Percentiles rank a stretch among this genome's conserved stretches.
Evolutionary conservation across 2,329 filamentous ascomycete species (phyloP).

Genomic region (Rhynchosporium graminicola): DNA sequence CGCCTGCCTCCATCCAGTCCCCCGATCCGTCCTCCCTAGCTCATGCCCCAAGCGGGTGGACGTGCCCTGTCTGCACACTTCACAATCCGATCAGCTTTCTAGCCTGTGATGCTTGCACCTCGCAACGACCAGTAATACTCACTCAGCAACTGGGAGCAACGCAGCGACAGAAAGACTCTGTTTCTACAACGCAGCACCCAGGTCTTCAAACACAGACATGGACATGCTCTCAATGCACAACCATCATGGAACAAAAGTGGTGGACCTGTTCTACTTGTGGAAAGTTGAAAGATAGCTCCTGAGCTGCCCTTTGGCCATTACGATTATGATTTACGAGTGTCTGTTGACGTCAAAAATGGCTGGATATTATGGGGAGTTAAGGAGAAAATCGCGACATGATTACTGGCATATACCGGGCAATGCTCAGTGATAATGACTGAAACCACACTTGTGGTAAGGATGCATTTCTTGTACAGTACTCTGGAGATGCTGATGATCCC

Average conservation of each 20-base stretch:
- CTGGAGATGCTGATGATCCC: neutral
- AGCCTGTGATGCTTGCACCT: conserved; percentile 59
- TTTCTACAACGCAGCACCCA: conserved; percentile 19
- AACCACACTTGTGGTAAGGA: neutral
- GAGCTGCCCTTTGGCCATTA: conserved; percentile 7
- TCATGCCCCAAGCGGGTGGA: conserved; percentile 51
- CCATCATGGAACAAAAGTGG: conserved; percentile 54
- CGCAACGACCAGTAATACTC: conserved; percentile 44
- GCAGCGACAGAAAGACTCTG: conserved; percentile 15
- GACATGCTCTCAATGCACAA: conserved; percentile 55
- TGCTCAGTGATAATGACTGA: neutral
- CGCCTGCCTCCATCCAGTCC: neutral
- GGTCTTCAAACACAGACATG: conserved; percentile 41
- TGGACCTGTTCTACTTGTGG: conserved; percentile 59
- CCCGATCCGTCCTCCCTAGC: conserved; percentile 17
- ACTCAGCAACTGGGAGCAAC: conserved; percentile 32
- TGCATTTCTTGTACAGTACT: neutral
- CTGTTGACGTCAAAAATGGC: neutral
- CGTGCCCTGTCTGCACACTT: conserved; percentile 57
- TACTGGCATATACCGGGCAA: neutral
- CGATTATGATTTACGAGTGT: conserved; percentile 13
- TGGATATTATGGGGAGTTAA: neutral
- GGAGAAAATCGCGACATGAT: neutral
- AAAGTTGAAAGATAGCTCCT: conserved; percentile 54
- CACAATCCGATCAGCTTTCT: conserved; percentile 54